Percentiles rank a stretch among this genome's conserved stretches.
These are phyloP conservation scores for Kitagawia praeruptora DNA, from an alignment of 129 eudicot species.

Conservation along the genomic window DNA sequence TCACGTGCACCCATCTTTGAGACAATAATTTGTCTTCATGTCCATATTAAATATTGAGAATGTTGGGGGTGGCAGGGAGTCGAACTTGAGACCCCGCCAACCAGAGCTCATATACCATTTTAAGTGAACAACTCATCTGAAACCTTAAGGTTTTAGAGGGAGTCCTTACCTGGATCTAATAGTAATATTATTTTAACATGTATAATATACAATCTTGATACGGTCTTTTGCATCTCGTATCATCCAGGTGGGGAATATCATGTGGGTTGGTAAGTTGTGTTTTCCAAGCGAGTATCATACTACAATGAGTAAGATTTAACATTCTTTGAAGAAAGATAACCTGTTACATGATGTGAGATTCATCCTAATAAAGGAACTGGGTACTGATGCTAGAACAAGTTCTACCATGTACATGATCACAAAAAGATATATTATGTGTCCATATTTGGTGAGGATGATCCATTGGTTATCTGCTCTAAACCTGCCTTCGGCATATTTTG, in stretches of 20 bases:
- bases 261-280: not conserved
- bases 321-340: not conserved
- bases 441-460: not conserved
- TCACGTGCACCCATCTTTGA: too few species aligned
- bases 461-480: not conserved
- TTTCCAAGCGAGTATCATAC: not conserved
- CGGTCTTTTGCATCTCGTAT: not conserved
- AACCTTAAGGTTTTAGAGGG: too few species aligned
- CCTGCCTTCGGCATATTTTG: not conserved
- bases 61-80: too few species aligned
- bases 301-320: not conserved
- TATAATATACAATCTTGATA: not conserved
- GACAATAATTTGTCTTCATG: too few species aligned
- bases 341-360: not conserved
- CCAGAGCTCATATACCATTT: too few species aligned
- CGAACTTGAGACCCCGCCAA: too few species aligned
- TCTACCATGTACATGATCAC: not conserved
- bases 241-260: not conserved
- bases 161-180: too few species aligned
- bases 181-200: too few species aligned
- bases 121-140: too few species aligned
- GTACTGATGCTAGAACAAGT: not conserved
- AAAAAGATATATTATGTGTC: not conserved
- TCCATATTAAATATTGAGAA: too few species aligned
- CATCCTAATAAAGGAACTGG: not conserved